Evolutionary conservation across 805 yeast genomes (phyloP).

Genomic region (Metschnikowia rubicola): DNA sequence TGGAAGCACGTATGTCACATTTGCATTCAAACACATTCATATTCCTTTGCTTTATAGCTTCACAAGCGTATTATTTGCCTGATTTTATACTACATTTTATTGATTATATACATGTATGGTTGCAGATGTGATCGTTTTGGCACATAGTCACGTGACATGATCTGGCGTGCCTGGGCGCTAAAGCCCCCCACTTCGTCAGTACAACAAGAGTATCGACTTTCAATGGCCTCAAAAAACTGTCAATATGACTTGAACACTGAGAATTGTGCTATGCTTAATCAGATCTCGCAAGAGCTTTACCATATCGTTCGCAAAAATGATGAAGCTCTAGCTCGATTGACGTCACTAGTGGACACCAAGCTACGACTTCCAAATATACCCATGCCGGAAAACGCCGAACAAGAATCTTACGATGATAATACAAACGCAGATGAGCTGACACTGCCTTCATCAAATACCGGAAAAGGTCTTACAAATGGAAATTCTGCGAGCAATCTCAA

Average conservation of each 20-base stretch:
- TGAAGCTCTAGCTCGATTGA: conserved; percentile 20
- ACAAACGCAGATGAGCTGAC: not conserved
- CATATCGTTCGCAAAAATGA: conserved; percentile 24
- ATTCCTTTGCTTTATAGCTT: conserved; percentile 4
- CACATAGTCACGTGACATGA: not conserved
- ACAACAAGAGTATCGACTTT: no score
- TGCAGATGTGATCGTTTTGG: not conserved
- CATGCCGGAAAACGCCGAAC: not conserved
- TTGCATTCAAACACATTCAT: not conserved
- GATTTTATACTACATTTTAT: not conserved
- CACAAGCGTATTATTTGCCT: not conserved
- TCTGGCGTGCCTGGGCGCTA: no score
- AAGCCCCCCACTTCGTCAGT: no score
- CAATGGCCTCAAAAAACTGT: conserved; percentile 5
- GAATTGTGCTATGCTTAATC: conserved; percentile 29
- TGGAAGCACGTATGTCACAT: no score
- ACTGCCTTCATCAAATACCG: not conserved
- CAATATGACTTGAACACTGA: conserved; percentile 28
- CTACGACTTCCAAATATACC: conserved; percentile 8
- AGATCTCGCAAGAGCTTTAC: conserved; percentile 21
- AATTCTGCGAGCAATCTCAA: not conserved
- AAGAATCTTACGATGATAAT: not conserved
- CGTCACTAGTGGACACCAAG: conserved; percentile 21
- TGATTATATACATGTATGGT: not conserved
- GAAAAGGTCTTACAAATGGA: not conserved